A percentile compares a stretch with the other conserved stretches of the same genome.
These are phyloP conservation scores for Ochetophila trinervis DNA, from an alignment of 306 rosid species.

Conservation along the genomic window DNA sequence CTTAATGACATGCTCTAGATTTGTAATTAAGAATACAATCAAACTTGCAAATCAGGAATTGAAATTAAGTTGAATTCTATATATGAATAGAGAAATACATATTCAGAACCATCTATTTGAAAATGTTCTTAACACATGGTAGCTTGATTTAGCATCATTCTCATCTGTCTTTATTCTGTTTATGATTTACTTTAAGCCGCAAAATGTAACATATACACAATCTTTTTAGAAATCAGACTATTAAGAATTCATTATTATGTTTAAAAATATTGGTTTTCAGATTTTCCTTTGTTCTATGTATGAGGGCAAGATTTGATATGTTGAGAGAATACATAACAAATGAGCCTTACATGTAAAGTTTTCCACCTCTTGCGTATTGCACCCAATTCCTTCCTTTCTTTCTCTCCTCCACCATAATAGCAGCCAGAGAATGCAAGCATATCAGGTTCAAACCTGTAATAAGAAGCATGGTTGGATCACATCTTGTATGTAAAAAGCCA, in stretches of 20 bases:
- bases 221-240: too few species aligned
- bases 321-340: constrained; percentile 13
- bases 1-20: not conserved
- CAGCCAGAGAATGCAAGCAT: constrained; percentile 99
- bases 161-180: not conserved
- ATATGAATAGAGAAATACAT: not conserved
- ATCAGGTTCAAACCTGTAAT: constrained; percentile 90
- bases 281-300: not conserved
- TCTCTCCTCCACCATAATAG: constrained; percentile 97
- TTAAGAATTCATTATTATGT: too few species aligned
- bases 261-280: not conserved
- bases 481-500: not conserved
- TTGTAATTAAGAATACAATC: not conserved
- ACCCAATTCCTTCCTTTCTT: constrained; percentile 76
- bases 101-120: too few species aligned
- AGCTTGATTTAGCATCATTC: not conserved
- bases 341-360: constrained; percentile 77
- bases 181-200: not conserved
- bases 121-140: not conserved
- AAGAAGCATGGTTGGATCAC: constrained; percentile 18
- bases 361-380: constrained; percentile 96
- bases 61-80: not conserved
- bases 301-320: constrained; percentile 10
- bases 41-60: not conserved
- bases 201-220: not conserved